phyloP scores from a whole-genome alignment of 129 eudicot species.

The Arctium minus region DNA sequence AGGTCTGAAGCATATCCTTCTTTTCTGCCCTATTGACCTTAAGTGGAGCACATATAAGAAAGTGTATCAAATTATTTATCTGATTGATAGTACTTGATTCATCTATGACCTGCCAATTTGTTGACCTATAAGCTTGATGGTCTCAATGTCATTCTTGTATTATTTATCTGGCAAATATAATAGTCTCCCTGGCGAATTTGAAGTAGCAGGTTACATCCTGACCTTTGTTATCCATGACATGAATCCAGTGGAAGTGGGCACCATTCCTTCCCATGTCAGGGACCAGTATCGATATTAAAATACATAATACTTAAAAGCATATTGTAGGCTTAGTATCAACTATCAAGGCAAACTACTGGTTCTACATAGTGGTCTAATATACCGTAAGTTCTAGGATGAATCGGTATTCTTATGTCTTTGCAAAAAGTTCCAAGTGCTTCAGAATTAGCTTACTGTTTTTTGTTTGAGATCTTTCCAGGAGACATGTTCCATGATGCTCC shows the following conservation, averaged over 20 bases:
- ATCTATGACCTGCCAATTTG: background rate
- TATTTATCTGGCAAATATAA: background rate
- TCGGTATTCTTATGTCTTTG: background rate
- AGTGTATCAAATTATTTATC: background rate
- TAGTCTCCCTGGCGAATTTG: background rate
- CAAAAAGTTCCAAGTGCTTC: background rate
- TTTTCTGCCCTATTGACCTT: background rate
- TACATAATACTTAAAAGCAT: background rate
- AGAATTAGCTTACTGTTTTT: background rate
- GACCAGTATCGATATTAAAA: no score
- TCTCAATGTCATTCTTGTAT: background rate
- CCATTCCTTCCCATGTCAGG: no score
- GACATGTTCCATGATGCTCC: conserved; percentile 77
- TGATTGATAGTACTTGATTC: background rate
- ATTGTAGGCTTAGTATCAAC: background rate
- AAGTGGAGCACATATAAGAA: background rate
- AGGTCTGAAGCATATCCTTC: background rate
- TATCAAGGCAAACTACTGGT: no score
- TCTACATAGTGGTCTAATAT: background rate
- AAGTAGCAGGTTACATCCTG: background rate
- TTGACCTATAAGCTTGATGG: conserved; percentile 2
- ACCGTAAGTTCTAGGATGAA: background rate
- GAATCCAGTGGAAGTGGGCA: no score
- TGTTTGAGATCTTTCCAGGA: conserved; percentile 39
- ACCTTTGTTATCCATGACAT: background rate